Percentiles rank a stretch among this genome's conserved stretches.
These are phyloP conservation scores for Nemania abortiva DNA, from an alignment of 2,329 filamentous ascomycete species.

Conservation along the genomic window DNA sequence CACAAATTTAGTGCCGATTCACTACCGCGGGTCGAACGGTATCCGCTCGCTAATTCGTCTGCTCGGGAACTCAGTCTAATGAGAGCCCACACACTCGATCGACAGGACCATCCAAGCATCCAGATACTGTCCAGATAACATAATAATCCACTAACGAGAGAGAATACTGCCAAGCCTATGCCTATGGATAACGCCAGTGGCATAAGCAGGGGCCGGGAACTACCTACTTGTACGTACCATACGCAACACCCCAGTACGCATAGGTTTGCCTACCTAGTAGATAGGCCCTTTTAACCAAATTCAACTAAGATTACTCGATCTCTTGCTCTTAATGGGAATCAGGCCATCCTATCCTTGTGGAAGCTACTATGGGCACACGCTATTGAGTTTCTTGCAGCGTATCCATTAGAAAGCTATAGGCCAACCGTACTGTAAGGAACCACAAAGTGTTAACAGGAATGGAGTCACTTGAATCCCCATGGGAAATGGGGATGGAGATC, in stretches of 20 bases:
- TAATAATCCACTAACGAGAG: constrained; percentile 1
- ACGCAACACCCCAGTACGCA: neutral
- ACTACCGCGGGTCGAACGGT: neutral
- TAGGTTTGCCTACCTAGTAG: neutral
- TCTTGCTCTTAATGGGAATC: neutral
- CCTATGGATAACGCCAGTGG: neutral
- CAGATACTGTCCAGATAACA: neutral
- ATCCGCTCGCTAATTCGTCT: neutral
- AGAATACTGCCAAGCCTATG: neutral
- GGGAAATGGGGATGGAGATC: neutral
- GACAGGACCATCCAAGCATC: neutral
- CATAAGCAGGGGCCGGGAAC: neutral
- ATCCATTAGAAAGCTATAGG: neutral
- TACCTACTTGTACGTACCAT: neutral
- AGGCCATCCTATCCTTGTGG: constrained; percentile 6
- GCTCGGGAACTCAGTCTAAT: neutral
- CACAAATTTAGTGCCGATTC: neutral
- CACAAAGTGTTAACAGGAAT: neutral
- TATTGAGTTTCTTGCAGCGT: neutral
- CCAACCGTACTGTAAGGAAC: neutral
- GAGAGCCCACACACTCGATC: neutral
- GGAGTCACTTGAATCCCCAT: neutral
- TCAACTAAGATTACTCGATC: neutral
- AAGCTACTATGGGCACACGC: neutral
- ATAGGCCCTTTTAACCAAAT: constrained; percentile 1